Evolutionary conservation across 2,329 filamentous ascomycete species (phyloP), one percentile per base, ranked within the genome.

Genomic region (Stagonosporopsis tanaceti): DNA sequence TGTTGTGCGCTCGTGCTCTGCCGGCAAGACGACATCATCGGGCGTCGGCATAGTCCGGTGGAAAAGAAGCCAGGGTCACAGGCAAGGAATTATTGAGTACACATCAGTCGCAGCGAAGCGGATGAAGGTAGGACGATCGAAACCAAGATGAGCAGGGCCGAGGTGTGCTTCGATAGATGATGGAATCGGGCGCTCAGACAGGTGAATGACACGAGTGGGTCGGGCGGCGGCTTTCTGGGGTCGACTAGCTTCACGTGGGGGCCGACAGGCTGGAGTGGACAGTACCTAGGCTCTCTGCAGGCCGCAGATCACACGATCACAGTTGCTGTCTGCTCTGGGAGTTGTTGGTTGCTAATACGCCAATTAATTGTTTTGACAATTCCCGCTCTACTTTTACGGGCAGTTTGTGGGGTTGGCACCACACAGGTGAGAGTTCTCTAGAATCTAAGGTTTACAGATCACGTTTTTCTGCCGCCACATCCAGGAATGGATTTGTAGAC

Each of bases 1-100:
- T 59, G 80, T 80, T 48, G 78, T 72, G 68, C 76, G 81, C 68
- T 75, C 71, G 64, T 75, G 75, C 78, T 79, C 69, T 54, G 63
- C 60, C 38, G 67, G 76, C 66, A 76, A 74, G 67, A 74, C 74
- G 67, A 79, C 70, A 75, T 76, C 72, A 74, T 76, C 73, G 71
- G 78, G 76, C 75, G 80, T 83, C 69, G 81, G 82, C 82, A 84
- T 84, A 75, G 73, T 77, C 64, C 61, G 59, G 46, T 59, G 47
- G 54, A 57, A 50, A 54, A 51, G 73, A 47, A 47, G 72, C 69
- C 67, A 70, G 68, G 66, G 54, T 68, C 64, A 68, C 65, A 63
- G 56, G 57, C 58, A 61, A 42, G 27, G n/a, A 47, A 25, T 47
- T 57, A 34, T 59, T 52, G 57, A 54, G 57, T 59, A 65, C 53